Conservation (phyloP, 768 basidiomycete species). For the Lenzites betulinus region DNA sequence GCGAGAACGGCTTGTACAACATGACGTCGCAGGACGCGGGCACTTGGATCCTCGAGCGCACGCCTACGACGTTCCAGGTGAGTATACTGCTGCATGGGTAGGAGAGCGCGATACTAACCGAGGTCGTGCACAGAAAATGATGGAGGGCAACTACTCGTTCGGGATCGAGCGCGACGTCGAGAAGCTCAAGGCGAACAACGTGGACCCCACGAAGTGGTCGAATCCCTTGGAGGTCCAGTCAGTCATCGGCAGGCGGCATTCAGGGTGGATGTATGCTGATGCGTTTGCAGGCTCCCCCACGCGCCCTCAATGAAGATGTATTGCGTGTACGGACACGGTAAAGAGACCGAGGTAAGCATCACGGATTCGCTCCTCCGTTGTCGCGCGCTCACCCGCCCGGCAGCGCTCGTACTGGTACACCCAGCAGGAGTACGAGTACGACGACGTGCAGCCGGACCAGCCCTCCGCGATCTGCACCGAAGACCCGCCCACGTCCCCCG, state of each 20-base stretch:
- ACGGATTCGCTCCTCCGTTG: slow-evolving; percentile 22
- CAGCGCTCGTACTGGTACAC: slow-evolving; percentile 92
- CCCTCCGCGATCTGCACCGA: slow-evolving; percentile 42
- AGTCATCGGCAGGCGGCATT: too few species aligned
- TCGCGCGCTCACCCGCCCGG: slow-evolving; percentile 4
- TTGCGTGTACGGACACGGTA: slow-evolving; percentile 94
- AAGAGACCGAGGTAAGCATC: slow-evolving; percentile 91
- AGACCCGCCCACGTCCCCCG: background rate
- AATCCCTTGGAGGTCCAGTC: slow-evolving; percentile 87
- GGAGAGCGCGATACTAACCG: background rate
- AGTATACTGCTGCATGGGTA: slow-evolving; percentile 3
- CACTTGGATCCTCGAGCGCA: slow-evolving; percentile 80
- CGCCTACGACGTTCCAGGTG: slow-evolving; percentile 81
- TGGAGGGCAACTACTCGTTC: slow-evolving; percentile 82
- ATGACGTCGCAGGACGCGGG: slow-evolving; percentile 79
- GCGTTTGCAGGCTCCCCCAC: slow-evolving; percentile 62
- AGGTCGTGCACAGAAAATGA: slow-evolving; percentile 62
- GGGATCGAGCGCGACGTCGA: slow-evolving; percentile 81
- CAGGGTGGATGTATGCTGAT: background rate
- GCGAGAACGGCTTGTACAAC: slow-evolving; percentile 44
- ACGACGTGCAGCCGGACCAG: slow-evolving; percentile 53
- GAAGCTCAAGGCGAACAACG: slow-evolving; percentile 62
- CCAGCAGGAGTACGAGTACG: slow-evolving; percentile 66
- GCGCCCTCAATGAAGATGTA: slow-evolving; percentile 93
- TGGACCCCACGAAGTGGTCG: slow-evolving; percentile 84